A percentile compares a stretch with the other conserved stretches of the same genome.
Evolutionary conservation across 164 flowering plant species (phyloP).

Genomic region (Litsea cubeba): DNA sequence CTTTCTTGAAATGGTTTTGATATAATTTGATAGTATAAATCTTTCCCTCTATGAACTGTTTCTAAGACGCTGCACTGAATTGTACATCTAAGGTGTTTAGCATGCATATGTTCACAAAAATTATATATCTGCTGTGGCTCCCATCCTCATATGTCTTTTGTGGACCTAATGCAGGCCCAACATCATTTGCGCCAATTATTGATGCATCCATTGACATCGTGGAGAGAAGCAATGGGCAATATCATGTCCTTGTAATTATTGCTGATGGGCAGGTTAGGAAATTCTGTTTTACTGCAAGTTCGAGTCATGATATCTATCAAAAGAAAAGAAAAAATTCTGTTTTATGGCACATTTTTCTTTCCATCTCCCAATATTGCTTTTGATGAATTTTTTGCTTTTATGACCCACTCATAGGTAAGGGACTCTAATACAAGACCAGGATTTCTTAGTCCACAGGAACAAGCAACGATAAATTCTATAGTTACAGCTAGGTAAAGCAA

Average conservation of each 20-base stretch:
- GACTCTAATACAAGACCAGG: slow-evolving; percentile 34
- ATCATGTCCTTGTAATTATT: slow-evolving; percentile 84
- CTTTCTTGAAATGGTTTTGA: background rate
- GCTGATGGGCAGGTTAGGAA: slow-evolving; percentile 84
- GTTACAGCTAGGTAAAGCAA: slow-evolving; percentile 68
- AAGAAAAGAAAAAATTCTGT: background rate
- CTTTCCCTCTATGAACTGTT: too few species aligned
- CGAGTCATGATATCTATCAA: background rate
- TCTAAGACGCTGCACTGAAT: too few species aligned
- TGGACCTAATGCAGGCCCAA: slow-evolving; percentile 53
- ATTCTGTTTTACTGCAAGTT: background rate
- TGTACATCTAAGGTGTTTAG: too few species aligned
- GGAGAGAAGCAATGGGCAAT: slow-evolving; percentile 58
- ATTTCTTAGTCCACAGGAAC: slow-evolving; percentile 68
- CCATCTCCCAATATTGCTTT: background rate
- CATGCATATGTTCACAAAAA: background rate
- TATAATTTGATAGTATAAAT: background rate
- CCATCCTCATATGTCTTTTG: background rate
- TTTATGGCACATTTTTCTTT: background rate
- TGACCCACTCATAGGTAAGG: background rate
- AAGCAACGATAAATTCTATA: slow-evolving; percentile 64
- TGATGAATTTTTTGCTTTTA: background rate
- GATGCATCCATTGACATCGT: slow-evolving; percentile 79
- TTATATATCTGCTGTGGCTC: background rate
- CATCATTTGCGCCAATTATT: slow-evolving; percentile 83